Evolutionary conservation across 805 yeast genomes (phyloP).

Genomic region (Cyberlindnera galapagoensis): DNA sequence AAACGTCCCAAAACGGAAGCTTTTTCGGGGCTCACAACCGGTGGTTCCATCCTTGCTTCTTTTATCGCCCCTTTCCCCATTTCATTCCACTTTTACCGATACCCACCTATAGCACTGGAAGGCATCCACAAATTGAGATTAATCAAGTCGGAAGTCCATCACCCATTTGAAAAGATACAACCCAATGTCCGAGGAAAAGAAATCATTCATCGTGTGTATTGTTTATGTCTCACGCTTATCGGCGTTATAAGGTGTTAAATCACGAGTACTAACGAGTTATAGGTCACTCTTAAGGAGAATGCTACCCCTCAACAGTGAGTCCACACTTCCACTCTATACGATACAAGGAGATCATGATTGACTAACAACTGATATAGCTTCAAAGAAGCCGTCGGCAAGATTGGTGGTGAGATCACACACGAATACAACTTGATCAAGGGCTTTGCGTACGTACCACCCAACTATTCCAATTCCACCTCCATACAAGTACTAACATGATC

Average conservation of each 20-base stretch:
- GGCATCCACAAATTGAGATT: too few species aligned
- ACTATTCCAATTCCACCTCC: background rate
- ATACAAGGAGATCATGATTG: too few species aligned
- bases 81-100: too few species aligned
- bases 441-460: slow-evolving; percentile 29
- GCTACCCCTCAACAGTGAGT: slow-evolving; percentile 26
- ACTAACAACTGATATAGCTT: slow-evolving; percentile 27
- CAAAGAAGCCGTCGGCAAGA: slow-evolving; percentile 40
- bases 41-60: too few species aligned
- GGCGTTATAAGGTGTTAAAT: slow-evolving; percentile 1
- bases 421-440: slow-evolving; percentile 66
- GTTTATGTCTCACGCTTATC: background rate
- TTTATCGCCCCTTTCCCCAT: too few species aligned
- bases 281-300: slow-evolving; percentile 35
- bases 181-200: slow-evolving; percentile 22
- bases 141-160: too few species aligned
- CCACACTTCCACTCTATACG: too few species aligned
- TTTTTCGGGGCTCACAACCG: too few species aligned
- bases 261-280: slow-evolving; percentile 2
- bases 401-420: slow-evolving; percentile 57
- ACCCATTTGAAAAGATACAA: too few species aligned
- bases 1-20: too few species aligned
- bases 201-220: slow-evolving; percentile 22
- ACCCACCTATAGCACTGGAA: too few species aligned
- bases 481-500: background rate